A percentile compares a stretch with the other conserved stretches of the same genome.
These are phyloP conservation scores for Cytospora piceicola DNA, from an alignment of 2,329 filamentous ascomycete genomes.

Conservation along the genomic window DNA sequence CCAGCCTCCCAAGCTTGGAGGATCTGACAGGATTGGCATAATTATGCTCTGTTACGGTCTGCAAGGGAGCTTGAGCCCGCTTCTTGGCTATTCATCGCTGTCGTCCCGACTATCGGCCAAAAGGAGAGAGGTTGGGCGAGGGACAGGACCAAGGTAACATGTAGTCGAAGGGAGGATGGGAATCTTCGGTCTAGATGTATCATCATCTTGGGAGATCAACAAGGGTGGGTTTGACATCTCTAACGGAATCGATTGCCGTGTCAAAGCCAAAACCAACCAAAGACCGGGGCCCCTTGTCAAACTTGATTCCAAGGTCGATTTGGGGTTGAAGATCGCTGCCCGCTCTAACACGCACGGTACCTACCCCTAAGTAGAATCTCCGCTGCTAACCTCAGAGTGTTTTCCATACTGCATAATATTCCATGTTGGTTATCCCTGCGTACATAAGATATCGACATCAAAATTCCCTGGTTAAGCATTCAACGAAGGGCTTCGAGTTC, in stretches of 20 bases:
- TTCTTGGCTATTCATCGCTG: no score
- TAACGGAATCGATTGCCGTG: not conserved
- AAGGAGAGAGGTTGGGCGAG: no score
- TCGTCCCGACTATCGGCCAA: not conserved
- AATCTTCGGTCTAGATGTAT: not conserved
- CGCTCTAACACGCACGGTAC: not conserved
- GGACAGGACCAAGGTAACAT: not conserved
- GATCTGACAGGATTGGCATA: not conserved
- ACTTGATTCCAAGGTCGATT: slow-evolving; percentile 18
- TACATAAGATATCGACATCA: not conserved
- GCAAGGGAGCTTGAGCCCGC: not conserved
- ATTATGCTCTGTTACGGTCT: not conserved
- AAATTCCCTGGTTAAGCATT: not conserved
- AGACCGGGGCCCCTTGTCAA: slow-evolving; percentile 16
- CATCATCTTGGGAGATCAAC: not conserved
- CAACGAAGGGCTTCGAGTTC: not conserved
- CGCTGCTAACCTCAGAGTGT: slow-evolving; percentile 22
- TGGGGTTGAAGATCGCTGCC: not conserved
- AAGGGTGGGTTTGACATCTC: slow-evolving; percentile 24
- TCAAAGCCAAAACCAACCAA: slow-evolving; percentile 25
- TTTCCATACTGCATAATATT: slow-evolving; percentile 4
- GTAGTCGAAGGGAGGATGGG: not conserved
- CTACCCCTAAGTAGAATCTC: no score
- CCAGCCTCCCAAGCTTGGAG: not conserved
- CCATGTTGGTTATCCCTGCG: no score